Percentiles rank a stretch among this genome's conserved stretches.
Evolutionary conservation across 257 asterid species (phyloP).

Genomic region (Solanum chmielewskii): DNA sequence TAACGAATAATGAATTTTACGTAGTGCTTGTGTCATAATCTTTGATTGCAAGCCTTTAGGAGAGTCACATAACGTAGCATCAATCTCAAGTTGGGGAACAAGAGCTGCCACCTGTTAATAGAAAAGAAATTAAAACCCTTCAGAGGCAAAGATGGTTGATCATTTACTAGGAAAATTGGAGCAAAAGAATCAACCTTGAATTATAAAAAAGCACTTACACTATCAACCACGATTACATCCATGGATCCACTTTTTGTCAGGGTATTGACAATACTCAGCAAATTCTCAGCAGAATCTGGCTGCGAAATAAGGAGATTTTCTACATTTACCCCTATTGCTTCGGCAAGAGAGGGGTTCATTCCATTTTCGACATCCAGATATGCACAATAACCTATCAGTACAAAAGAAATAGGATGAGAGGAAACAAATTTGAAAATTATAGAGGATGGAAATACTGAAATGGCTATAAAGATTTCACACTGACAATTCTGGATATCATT

Average conservation of each 20-base stretch:
- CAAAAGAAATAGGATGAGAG: conserved; percentile 1
- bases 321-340: conserved; percentile 72
- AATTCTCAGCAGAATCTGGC: conserved; percentile 93
- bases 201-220: conserved; percentile 44
- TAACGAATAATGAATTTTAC: conserved; percentile 71
- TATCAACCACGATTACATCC: conserved; percentile 86
- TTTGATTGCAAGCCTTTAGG: conserved; percentile 42
- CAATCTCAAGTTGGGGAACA: conserved; percentile 73
- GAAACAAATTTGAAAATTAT: neutral
- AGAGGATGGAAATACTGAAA: neutral
- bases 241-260: conserved; percentile 83
- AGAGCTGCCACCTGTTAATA: conserved; percentile 93
- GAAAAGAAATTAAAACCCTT: neutral
- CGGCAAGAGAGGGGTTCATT: conserved; percentile 70
- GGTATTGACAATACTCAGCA: conserved; percentile 85
- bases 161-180: neutral
- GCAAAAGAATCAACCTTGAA: neutral
- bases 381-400: conserved; percentile 76
- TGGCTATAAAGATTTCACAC: neutral
- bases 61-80: conserved; percentile 33
- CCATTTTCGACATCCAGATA: conserved; percentile 97
- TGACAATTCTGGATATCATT: neutral
- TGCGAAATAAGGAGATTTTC: conserved; percentile 86
- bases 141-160: neutral
- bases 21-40: conserved; percentile 83